A percentile compares a stretch with the other conserved stretches of the same genome.
Evolutionary conservation across 2,329 filamentous ascomycete species (phyloP).

Genomic region (Blastomyces emzantsi): DNA sequence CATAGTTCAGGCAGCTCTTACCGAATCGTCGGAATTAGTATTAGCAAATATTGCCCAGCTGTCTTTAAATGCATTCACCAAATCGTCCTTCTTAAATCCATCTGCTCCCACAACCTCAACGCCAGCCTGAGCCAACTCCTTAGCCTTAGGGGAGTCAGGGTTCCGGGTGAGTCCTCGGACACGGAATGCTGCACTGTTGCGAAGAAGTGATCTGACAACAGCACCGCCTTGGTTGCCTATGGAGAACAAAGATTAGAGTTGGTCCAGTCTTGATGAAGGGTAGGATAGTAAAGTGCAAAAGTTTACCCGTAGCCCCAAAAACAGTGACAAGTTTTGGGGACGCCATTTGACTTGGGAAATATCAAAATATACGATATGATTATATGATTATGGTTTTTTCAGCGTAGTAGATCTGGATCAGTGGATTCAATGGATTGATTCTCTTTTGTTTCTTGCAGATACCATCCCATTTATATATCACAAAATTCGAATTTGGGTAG

Average conservation of each 20-base stretch:
- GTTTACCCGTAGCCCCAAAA: constrained; percentile 6
- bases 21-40: constrained; percentile 6
- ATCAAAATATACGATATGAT: neutral
- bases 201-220: constrained; percentile 16
- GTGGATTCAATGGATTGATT: neutral
- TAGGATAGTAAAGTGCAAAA: neutral
- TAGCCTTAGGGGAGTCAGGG: constrained; percentile 12
- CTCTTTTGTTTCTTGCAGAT: neutral
- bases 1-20: neutral
- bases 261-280: neutral
- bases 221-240: constrained; percentile 16
- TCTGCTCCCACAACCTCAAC: constrained; percentile 21
- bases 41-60: constrained; percentile 9
- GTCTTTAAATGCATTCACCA: constrained; percentile 6
- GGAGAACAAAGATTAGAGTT: neutral
- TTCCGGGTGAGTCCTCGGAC: constrained; percentile 22
- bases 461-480: neutral
- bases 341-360: neutral
- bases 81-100: constrained; percentile 6
- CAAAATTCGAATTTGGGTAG: too few species aligned
- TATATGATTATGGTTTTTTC: neutral
- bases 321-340: constrained; percentile 7
- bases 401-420: neutral
- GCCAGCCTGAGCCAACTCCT: constrained; percentile 16
- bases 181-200: constrained; percentile 13